Percentiles rank a stretch among this genome's conserved stretches.
Conservation (phyloP, 768 basidiomycete genomes). For the Mycena amicta region DNA sequence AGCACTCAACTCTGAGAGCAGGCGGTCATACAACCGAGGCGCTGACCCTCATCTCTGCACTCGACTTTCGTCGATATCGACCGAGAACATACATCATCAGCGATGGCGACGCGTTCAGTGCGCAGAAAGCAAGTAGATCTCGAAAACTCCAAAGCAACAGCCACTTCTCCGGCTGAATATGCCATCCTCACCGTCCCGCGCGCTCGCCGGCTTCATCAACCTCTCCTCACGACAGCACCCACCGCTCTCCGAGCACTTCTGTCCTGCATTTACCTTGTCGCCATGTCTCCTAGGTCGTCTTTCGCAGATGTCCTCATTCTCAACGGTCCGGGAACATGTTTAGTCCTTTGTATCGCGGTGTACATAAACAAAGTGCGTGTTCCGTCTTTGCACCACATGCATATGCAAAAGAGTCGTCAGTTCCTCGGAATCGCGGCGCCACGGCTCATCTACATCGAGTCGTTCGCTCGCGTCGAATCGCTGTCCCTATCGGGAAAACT, state of each 20-base stretch:
- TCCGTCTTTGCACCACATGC: constrained; percentile 17
- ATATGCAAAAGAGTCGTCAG: constrained; percentile 41
- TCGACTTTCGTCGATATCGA: constrained; percentile 76
- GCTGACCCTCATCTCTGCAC: constrained; percentile 64
- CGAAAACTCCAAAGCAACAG: constrained; percentile 48
- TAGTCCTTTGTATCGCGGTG: constrained; percentile 71
- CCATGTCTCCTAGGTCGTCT: constrained; percentile 37
- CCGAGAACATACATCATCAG: constrained; percentile 82
- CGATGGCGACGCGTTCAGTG: constrained; percentile 80
- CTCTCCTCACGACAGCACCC: constrained; percentile 66
- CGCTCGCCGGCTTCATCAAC: constrained; percentile 85
- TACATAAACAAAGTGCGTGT: constrained; percentile 70
- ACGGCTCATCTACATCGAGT: constrained; percentile 84
- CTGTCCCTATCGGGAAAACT: constrained; percentile 87
- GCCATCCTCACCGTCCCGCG: constrained; percentile 74
- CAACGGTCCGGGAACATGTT: constrained; percentile 95
- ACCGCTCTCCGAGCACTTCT: constrained; percentile 66
- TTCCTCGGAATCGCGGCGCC: constrained; percentile 75
- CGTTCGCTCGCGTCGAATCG: constrained; percentile 82
- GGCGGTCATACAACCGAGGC: constrained; percentile 96
- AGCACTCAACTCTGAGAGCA: constrained; percentile 34
- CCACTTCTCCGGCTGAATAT: constrained; percentile 35
- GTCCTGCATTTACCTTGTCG: constrained; percentile 62
- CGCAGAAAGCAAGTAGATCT: constrained; percentile 66
- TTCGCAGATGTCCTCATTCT: constrained; percentile 81